phyloP scores from a whole-genome alignment of 73 alveolate species.

The Blepharisma stoltei region DNA sequence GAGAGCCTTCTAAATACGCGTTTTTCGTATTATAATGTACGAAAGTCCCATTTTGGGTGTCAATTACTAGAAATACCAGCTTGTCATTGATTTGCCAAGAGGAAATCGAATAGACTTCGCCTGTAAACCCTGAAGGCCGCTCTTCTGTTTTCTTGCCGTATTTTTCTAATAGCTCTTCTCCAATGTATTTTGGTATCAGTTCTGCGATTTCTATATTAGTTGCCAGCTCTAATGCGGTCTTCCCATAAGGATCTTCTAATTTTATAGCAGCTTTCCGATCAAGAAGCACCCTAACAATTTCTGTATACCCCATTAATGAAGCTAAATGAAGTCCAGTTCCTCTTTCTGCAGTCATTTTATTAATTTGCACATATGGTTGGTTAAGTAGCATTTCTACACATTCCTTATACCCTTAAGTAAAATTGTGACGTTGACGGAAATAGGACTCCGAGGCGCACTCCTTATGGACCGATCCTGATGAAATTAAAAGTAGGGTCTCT shows the following conservation, averaged over 20 bases:
- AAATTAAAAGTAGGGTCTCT: no score
- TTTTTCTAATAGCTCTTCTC: neutral
- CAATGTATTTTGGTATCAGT: constrained; percentile 11
- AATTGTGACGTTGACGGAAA: no score
- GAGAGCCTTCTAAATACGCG: neutral
- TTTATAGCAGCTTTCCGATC: neutral
- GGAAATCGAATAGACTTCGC: neutral
- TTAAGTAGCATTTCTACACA: constrained; percentile 5
- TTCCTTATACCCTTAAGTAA: no score
- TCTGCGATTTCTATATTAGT: constrained; percentile 12
- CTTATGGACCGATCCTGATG: no score
- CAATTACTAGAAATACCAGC: neutral
- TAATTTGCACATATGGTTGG: neutral
- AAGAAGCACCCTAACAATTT: constrained; percentile 15
- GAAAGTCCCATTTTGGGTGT: constrained; percentile 12
- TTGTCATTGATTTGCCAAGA: neutral
- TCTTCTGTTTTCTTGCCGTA: neutral
- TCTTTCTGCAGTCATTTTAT: constrained; percentile 19
- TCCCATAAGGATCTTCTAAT: constrained; percentile 10
- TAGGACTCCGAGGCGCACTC: no score
- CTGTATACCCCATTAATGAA: neutral
- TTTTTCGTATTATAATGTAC: neutral
- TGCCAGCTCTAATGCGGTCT: constrained; percentile 6
- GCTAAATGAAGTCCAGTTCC: constrained; percentile 20
- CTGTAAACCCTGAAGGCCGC: constrained; percentile 1